Evolutionary conservation across 768 basidiomycete genomes (phyloP).

Genomic region (Tremella yokohamensis): DNA sequence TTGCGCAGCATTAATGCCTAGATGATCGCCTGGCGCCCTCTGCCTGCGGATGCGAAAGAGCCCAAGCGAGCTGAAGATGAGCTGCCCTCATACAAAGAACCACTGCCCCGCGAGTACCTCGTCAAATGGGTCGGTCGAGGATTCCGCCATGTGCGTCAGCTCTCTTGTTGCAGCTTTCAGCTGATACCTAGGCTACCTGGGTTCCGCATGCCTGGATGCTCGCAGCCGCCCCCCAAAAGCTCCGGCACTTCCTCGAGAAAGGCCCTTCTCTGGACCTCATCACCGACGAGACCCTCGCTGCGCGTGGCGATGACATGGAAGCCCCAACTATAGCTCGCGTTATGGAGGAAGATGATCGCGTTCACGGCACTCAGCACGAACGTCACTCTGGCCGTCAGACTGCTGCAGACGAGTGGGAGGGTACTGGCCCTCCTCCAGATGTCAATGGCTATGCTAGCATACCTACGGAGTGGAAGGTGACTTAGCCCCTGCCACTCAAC

Average conservation of each 20-base stretch:
- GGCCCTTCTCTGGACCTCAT: constrained; percentile 70
- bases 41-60: constrained; percentile 65
- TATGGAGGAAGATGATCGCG: constrained; percentile 52
- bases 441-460: constrained; percentile 69
- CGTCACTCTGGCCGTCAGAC: constrained; percentile 4
- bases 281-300: constrained; percentile 47
- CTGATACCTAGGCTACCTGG: constrained; percentile 61
- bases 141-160: constrained; percentile 57
- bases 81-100: constrained; percentile 58
- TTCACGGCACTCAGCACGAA: constrained; percentile 51
- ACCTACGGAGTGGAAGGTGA: constrained; percentile 66
- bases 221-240: constrained; percentile 61
- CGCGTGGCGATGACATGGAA: constrained; percentile 38
- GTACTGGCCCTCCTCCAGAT: constrained; percentile 56
- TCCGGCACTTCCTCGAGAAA: constrained; percentile 70
- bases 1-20: constrained; percentile 32
- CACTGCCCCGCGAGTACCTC: constrained; percentile 83
- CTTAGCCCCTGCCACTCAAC: constrained; percentile 2
- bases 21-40: constrained; percentile 88
- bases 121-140: constrained; percentile 82
- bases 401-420: constrained; percentile 23
- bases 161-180: constrained; percentile 45
- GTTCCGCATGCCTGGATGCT: constrained; percentile 89
- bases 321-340: constrained; percentile 41
- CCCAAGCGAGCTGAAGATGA: constrained; percentile 53